These are phyloP conservation scores for Aspergillus leporis DNA, from an alignment of 495 filamentous ascomycete species.

Conservation along the genomic window DNA sequence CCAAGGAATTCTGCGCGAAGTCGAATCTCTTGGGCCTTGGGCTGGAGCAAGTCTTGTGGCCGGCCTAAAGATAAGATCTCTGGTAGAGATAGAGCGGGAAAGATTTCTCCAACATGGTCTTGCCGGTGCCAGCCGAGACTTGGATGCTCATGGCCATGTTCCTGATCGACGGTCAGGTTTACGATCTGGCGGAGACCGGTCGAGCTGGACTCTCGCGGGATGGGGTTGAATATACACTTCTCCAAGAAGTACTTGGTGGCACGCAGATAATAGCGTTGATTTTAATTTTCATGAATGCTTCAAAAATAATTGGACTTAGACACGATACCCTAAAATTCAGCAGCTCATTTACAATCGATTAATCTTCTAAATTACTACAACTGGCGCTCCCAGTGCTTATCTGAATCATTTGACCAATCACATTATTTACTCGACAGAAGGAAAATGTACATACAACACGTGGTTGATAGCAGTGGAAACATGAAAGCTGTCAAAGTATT, in stretches of 20 bases:
- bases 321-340: slow-evolving; percentile 19
- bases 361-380: background rate
- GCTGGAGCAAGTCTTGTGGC: slow-evolving; percentile 81
- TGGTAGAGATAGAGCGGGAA: slow-evolving; percentile 85
- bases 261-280: background rate
- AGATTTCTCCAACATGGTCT: slow-evolving; percentile 76
- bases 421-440: slow-evolving; percentile 5
- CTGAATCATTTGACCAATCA: background rate
- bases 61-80: slow-evolving; percentile 72
- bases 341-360: background rate
- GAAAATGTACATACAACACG: slow-evolving; percentile 3
- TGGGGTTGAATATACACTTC: slow-evolving; percentile 58
- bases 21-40: slow-evolving; percentile 88
- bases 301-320: slow-evolving; percentile 6
- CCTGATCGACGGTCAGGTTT: slow-evolving; percentile 55
- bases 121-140: slow-evolving; percentile 65
- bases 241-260: background rate
- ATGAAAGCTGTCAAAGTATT: background rate
- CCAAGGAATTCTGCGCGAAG: slow-evolving; percentile 65
- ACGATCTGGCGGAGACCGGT: slow-evolving; percentile 55
- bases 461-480: background rate
- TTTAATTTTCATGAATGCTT: background rate
- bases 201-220: slow-evolving; percentile 76
- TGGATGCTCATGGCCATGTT: slow-evolving; percentile 53
- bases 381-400: background rate